Conservation (phyloP, 306 rosid species). For the Malus sieversii region DNA sequence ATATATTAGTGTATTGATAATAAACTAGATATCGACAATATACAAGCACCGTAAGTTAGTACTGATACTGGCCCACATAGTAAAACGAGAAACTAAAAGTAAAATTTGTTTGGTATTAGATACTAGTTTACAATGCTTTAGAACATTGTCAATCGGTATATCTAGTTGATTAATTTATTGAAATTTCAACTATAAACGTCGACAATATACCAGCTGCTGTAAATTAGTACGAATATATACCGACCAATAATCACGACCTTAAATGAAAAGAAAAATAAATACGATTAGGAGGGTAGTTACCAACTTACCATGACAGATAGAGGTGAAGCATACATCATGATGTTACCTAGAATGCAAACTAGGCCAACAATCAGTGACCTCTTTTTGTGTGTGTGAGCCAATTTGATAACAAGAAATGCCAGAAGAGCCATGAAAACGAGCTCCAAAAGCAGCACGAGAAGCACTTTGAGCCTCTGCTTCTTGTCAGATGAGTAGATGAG, state of each 20-base stretch:
- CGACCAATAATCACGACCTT: background rate
- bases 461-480: constrained; percentile 49
- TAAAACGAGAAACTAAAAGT: no score
- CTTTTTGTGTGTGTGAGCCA: constrained; percentile 27
- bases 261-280: background rate
- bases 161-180: no score
- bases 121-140: no score
- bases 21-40: background rate
- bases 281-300: background rate
- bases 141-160: background rate
- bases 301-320: constrained; percentile 55
- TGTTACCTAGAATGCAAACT: constrained; percentile 50
- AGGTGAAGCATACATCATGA: constrained; percentile 91
- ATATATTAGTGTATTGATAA: background rate
- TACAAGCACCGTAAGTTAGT: background rate
- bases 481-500: constrained; percentile 45
- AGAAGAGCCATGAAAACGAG: constrained; percentile 37
- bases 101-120: background rate
- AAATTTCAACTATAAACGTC: background rate
- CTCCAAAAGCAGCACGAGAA: constrained; percentile 30
- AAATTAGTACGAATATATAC: background rate
- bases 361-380: constrained; percentile 63
- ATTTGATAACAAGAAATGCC: constrained; percentile 23
- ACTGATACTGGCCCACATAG: no score
- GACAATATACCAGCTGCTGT: background rate